These are phyloP conservation scores for Populus simonii DNA, from an alignment of 345 rosid species.

Conservation along the genomic window DNA sequence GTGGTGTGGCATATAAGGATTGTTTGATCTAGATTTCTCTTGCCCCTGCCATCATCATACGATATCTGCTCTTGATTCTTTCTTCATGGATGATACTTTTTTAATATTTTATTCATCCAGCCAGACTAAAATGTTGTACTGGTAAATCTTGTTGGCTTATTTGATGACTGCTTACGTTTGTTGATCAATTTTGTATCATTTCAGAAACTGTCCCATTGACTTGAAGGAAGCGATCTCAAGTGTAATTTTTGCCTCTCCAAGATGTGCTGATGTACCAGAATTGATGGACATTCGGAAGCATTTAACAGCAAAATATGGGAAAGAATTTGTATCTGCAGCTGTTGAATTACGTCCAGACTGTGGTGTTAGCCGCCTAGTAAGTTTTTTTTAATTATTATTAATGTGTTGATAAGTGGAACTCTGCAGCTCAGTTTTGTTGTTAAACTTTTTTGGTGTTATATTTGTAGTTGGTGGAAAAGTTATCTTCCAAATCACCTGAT, in stretches of 20 bases:
- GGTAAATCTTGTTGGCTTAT: neutral
- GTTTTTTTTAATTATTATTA: neutral
- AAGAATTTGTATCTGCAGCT: constrained; percentile 72
- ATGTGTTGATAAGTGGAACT: neutral
- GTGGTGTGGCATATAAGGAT: neutral
- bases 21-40: neutral
- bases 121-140: neutral
- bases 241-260: constrained; percentile 68
- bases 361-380: constrained; percentile 85
- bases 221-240: constrained; percentile 74
- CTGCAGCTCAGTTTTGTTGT: neutral
- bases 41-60: neutral
- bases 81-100: neutral
- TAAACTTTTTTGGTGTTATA: constrained; percentile 9
- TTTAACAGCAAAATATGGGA: constrained; percentile 81
- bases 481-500: constrained; percentile 83
- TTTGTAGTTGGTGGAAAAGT: constrained; percentile 70
- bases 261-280: constrained; percentile 77
- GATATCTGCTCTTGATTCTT: neutral
- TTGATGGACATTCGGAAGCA: constrained; percentile 68
- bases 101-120: neutral
- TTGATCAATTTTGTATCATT: neutral
- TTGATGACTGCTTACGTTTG: neutral
- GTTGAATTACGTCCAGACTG: constrained; percentile 71
- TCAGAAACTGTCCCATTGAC: constrained; percentile 71